phyloP scores from a whole-genome alignment of 345 rosid genomes.

The Laguncularia racemosa region DNA sequence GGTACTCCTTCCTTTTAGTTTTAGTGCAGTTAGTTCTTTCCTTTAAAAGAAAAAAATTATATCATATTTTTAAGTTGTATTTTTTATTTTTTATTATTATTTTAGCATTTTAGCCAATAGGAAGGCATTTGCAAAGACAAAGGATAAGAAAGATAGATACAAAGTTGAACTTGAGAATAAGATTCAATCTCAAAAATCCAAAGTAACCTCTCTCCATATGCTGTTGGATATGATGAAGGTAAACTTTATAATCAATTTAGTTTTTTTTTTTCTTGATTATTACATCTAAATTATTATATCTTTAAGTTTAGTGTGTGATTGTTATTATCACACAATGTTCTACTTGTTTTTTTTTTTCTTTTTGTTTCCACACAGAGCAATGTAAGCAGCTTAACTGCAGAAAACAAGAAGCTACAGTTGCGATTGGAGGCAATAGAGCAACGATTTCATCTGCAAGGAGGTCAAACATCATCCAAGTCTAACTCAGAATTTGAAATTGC shows the following conservation, averaged over 20 bases:
- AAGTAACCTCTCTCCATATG: conserved; percentile 77
- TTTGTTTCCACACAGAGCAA: conserved; percentile 38
- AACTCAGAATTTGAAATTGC: not conserved
- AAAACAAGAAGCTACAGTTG: too few relatives aligned
- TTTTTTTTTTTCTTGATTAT: not conserved
- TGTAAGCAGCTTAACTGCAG: conserved; percentile 56
- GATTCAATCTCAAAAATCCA: conserved; percentile 73
- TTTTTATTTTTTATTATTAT: not conserved
- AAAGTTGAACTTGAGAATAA: conserved; percentile 77
- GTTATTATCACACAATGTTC: too few relatives aligned
- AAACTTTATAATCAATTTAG: not conserved
- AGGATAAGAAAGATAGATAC: conserved; percentile 77
- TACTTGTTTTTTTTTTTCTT: not conserved
- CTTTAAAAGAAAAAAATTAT: too few relatives aligned
- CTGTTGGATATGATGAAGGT: conserved; percentile 78
- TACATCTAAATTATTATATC: too few relatives aligned
- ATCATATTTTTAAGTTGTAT: too few relatives aligned
- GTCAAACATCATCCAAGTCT: conserved; percentile 20
- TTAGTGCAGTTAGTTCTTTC: not conserved
- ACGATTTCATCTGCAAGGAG: conserved; percentile 22
- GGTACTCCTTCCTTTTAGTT: not conserved
- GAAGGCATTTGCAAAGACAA: conserved; percentile 85
- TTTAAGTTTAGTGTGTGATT: too few relatives aligned
- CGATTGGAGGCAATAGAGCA: too few relatives aligned
- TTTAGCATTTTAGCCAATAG: conserved; percentile 77